phyloP scores from a whole-genome alignment of 2,329 filamentous ascomycete species.

The Diplocarpon rosae region DNA sequence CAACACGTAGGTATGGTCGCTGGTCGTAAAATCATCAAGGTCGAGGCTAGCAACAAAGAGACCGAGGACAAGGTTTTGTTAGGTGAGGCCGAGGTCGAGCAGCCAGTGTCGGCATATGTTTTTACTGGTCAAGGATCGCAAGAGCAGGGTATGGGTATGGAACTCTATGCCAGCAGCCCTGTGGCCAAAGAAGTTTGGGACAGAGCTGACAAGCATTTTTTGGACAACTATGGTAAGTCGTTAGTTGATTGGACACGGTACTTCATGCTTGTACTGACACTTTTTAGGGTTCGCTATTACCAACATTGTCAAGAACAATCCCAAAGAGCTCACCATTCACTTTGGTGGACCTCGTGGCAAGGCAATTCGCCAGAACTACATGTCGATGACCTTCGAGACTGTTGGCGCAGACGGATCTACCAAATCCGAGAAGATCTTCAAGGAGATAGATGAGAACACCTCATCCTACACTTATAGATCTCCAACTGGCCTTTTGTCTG shows the following conservation, averaged over 20 bases:
- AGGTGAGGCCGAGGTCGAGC: conserved; percentile 94
- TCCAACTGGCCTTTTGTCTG: conserved; percentile 85
- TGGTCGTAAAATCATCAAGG: conserved; percentile 98
- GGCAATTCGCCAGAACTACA: conserved; percentile 97
- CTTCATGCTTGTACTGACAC: conserved; percentile 18
- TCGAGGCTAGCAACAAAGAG: conserved; percentile 90
- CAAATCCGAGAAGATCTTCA: conserved; percentile 99
- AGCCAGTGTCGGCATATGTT: conserved; percentile 91
- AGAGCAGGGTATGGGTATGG: conserved; percentile 99
- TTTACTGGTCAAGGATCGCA: conserved; percentile 98
- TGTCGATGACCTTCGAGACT: conserved; percentile 99
- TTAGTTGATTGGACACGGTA: conserved; percentile 1
- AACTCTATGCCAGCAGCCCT: conserved; percentile 83
- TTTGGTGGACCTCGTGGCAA: conserved; percentile 96
- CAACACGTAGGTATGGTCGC: conserved; percentile 97
- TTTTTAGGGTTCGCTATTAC: conserved; percentile 78
- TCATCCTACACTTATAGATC: conserved; percentile 96
- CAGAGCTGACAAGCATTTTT: conserved; percentile 90
- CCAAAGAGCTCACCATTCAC: conserved; percentile 95
- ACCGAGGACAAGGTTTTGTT: conserved; percentile 93
- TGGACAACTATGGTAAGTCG: conserved; percentile 87
- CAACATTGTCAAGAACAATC: conserved; percentile 99
- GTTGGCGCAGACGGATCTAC: conserved; percentile 82
- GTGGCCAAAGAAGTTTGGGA: conserved; percentile 98
- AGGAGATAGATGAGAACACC: conserved; percentile 87